Conservation (phyloP, 2,329 filamentous ascomycete genomes). For the Geosmithia putterillii region DNA sequence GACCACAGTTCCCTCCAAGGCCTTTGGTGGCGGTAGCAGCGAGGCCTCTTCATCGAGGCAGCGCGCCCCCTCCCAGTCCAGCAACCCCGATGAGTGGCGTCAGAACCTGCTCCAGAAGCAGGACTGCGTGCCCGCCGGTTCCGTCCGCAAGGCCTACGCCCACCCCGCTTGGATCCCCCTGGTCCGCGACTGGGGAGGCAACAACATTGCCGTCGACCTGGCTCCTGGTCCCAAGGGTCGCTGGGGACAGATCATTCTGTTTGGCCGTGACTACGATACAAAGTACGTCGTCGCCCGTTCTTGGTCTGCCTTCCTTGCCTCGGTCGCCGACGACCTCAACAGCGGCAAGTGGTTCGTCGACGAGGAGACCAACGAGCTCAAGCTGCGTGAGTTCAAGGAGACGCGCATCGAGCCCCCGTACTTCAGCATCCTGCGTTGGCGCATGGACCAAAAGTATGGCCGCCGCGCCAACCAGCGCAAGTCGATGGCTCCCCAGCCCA, state of each 20-base stretch:
- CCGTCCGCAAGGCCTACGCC: slow-evolving; percentile 85
- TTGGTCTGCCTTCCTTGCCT: slow-evolving; percentile 78
- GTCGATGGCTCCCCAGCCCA: slow-evolving; percentile 28
- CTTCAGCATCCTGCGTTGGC: slow-evolving; percentile 89
- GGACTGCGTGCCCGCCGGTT: slow-evolving; percentile 74
- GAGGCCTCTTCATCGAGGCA: slow-evolving; percentile 59
- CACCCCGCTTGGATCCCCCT: slow-evolving; percentile 94
- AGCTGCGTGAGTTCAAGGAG: slow-evolving; percentile 82
- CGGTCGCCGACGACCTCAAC: slow-evolving; percentile 79
- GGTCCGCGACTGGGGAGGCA: slow-evolving; percentile 95
- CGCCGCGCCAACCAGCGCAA: slow-evolving; percentile 44
- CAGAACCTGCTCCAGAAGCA: slow-evolving; percentile 76
- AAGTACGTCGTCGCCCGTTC: slow-evolving; percentile 94
- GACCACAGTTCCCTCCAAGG: slow-evolving; percentile 57
- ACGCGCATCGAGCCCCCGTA: slow-evolving; percentile 85
- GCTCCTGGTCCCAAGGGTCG: slow-evolving; percentile 79
- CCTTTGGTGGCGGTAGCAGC: slow-evolving; percentile 53
- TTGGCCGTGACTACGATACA: slow-evolving; percentile 94
- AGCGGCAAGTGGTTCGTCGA: slow-evolving; percentile 88
- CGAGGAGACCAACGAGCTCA: slow-evolving; percentile 83
- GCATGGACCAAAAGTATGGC: slow-evolving; percentile 90
- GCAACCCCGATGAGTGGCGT: slow-evolving; percentile 58
- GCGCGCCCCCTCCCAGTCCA: slow-evolving; percentile 31
- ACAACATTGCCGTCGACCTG: slow-evolving; percentile 89
- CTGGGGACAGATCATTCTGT: slow-evolving; percentile 95